These are phyloP conservation scores for Hypoxylon sp. DNA, from an alignment of 2,329 filamentous ascomycete species.

Conservation along the genomic window DNA sequence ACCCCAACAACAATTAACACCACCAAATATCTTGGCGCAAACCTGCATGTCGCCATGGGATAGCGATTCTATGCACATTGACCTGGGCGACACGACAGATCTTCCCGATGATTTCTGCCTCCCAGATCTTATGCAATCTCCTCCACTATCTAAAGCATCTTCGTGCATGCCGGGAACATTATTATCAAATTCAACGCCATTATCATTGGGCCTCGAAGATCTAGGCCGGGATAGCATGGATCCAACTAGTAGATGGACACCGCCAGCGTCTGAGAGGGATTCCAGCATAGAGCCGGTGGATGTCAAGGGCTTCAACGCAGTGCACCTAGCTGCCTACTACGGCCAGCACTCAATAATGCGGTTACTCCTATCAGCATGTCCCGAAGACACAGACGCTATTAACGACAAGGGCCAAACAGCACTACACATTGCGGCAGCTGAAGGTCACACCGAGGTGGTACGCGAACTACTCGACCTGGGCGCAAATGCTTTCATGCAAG, in stretches of 20 bases:
- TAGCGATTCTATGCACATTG: conserved; percentile 13
- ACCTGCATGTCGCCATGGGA: conserved; percentile 18
- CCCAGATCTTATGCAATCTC: conserved; percentile 22
- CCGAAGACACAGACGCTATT: conserved; percentile 18
- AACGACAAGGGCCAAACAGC: conserved; percentile 19
- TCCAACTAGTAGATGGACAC: conserved; percentile 13
- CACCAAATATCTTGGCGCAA: conserved; percentile 7
- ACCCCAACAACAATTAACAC: conserved; percentile 14
- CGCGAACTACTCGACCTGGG: conserved; percentile 17
- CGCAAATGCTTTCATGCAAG: conserved; percentile 20
- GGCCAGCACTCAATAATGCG: conserved; percentile 19
- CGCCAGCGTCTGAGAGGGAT: conserved; percentile 19
- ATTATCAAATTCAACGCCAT: conserved; percentile 15
- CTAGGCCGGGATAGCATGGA: conserved; percentile 6
- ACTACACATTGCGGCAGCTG: conserved; percentile 21
- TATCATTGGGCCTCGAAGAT: conserved; percentile 16
- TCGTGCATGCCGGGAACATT: conserved; percentile 2
- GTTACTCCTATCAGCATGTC: conserved; percentile 10
- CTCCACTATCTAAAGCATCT: conserved; percentile 19
- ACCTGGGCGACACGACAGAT: conserved; percentile 13
- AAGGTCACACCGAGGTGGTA: conserved; percentile 14
- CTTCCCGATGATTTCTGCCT: conserved; percentile 20
- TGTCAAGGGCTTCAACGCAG: conserved; percentile 21
- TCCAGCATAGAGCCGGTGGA: conserved; percentile 12
- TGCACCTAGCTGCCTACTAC: conserved; percentile 18